Evolutionary conservation across 768 basidiomycete species (phyloP).

Genomic region (Tricholoma terreum): DNA sequence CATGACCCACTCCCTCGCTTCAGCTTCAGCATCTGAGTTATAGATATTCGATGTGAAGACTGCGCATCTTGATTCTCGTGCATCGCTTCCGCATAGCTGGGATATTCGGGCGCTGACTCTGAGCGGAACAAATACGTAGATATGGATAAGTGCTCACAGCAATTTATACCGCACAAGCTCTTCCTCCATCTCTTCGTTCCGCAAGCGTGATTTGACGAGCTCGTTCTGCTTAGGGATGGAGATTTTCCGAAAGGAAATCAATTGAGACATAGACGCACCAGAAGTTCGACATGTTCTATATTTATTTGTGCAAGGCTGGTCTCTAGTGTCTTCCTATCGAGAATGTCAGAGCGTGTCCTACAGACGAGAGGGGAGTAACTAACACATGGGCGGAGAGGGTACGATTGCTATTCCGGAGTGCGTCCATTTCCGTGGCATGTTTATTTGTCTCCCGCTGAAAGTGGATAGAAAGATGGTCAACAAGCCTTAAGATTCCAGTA

Average conservation of each 20-base stretch:
- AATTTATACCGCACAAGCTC: constrained; percentile 95
- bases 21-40: constrained; percentile 41
- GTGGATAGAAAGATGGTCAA: background rate
- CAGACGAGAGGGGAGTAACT: constrained; percentile 26
- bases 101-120: background rate
- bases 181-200: constrained; percentile 89
- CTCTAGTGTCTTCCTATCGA: constrained; percentile 75
- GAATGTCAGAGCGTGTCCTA: constrained; percentile 4
- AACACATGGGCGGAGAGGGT: constrained; percentile 76
- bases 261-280: constrained; percentile 41
- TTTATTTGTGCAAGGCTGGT: constrained; percentile 74
- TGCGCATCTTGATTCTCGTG: constrained; percentile 72
- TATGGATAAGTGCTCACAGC: constrained; percentile 48
- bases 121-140: constrained; percentile 3
- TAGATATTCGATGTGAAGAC: constrained; percentile 61
- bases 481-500: background rate
- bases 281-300: constrained; percentile 73
- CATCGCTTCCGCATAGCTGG: constrained; percentile 69
- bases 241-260: background rate
- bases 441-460: constrained; percentile 67
- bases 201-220: constrained; percentile 82
- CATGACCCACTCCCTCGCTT: constrained; percentile 36
- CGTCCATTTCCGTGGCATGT: constrained; percentile 81
- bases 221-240: constrained; percentile 58
- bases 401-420: constrained; percentile 77